phyloP scores from a whole-genome alignment of 1,139 yeast genomes.

The Geotrichum bryndzae region DNA sequence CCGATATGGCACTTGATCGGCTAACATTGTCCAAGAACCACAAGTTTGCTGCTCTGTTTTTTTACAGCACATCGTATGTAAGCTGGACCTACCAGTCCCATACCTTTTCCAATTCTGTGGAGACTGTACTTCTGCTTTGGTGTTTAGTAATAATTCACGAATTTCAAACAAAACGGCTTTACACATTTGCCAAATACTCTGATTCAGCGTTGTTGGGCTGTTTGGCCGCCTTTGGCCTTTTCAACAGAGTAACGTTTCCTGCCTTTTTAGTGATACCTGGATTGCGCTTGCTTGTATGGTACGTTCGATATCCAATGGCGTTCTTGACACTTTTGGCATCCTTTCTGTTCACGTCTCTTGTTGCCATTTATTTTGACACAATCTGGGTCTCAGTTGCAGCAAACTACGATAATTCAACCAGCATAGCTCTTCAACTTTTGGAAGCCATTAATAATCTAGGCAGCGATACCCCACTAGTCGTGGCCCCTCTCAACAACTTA shows the following conservation, averaged over 20 bases:
- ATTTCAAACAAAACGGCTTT: slow-evolving; percentile 26
- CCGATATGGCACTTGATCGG: slow-evolving; percentile 44
- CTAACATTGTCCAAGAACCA: slow-evolving; percentile 57
- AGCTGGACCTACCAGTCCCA: slow-evolving; percentile 80
- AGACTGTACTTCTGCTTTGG: slow-evolving; percentile 60
- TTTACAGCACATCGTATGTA: slow-evolving; percentile 70
- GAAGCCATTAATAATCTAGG: slow-evolving; percentile 5
- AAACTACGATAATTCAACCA: not conserved
- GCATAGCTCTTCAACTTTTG: not conserved
- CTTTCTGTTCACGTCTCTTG: slow-evolving; percentile 32
- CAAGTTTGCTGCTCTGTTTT: slow-evolving; percentile 55
- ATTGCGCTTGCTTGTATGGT: slow-evolving; percentile 25
- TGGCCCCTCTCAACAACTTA: slow-evolving; percentile 75
- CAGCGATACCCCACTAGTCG: slow-evolving; percentile 33
- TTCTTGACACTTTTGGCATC: slow-evolving; percentile 27
- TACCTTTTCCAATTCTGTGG: slow-evolving; percentile 81
- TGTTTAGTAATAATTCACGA: slow-evolving; percentile 44
- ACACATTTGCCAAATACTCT: slow-evolving; percentile 27
- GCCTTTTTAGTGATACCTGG: slow-evolving; percentile 65
- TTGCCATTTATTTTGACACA: slow-evolving; percentile 55
- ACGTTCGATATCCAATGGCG: slow-evolving; percentile 26
- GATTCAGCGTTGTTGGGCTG: slow-evolving; percentile 46
- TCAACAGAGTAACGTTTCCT: slow-evolving; percentile 79
- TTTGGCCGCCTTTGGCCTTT: slow-evolving; percentile 58
- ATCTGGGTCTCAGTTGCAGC: slow-evolving; percentile 25